Evolutionary conservation across 768 basidiomycete species (phyloP), one percentile per base, ranked within the genome.

Genomic region (Pleurotus ostreatus): DNA sequence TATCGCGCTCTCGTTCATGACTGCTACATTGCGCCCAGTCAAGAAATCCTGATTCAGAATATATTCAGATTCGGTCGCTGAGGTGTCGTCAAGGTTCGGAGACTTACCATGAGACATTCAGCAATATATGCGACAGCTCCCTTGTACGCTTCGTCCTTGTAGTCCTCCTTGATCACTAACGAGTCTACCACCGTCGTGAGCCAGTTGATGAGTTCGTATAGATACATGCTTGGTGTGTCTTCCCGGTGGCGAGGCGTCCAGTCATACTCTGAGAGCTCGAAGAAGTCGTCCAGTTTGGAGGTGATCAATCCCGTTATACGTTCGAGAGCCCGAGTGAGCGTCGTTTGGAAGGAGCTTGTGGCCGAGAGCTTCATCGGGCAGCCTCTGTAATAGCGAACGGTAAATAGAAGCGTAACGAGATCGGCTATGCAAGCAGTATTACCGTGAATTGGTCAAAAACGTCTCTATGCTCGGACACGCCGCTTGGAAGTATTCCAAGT

Each of bases 151-250:
- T 92, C 86, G 53, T 93, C 89, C 71, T 94, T 95, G 74, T 93
- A 88, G 8, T 74, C 71, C 56, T 94, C 90, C 55, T 90, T 86
- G 72, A 98, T 84, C 58, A 79, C 82, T 61, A 88, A 84, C 57
- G 84, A 92, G 69, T 98, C 97, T 47, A 99, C 93, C 55, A 97
- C 91, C 1, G 95, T 97, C 39, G 89, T 95, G 52, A 98, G 79
- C 90, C 95, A 99, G 68, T 94, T 94, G 68, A 96, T 83, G 64
- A 98, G 82, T 69, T 98, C 96, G 67, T 93, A 89, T 2, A 98
- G 78, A 70, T 98, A 98, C 81, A 89, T 88, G 80, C 92, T 95
- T 44, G 95, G 93, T 37, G 84, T 84, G 57, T 81, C 78, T 66
- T 91, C 88, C 34, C 83, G 82, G 9, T 74, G 68, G 34, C 77